Conservation (phyloP, 2,329 filamentous ascomycete species). For the Neonectria hederae region DNA sequence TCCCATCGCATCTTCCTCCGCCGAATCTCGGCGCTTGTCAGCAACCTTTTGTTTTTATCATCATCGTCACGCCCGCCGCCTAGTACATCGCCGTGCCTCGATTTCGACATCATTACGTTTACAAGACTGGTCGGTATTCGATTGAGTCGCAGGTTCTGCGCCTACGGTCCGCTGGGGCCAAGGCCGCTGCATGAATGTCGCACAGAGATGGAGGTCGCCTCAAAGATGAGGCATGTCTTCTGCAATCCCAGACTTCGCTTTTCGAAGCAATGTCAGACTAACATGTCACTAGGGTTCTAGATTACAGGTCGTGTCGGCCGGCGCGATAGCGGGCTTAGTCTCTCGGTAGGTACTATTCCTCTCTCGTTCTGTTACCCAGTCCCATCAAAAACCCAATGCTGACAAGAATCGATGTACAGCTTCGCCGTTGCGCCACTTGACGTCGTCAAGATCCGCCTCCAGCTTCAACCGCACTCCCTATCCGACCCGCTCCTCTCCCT, state of each 20-base stretch:
- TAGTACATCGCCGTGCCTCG: no score
- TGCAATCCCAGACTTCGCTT: neutral
- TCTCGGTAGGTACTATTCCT: constrained; percentile 80
- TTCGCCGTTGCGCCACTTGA: constrained; percentile 96
- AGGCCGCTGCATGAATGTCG: constrained; percentile 48
- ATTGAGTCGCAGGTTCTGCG: constrained; percentile 34
- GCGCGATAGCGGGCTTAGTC: constrained; percentile 79
- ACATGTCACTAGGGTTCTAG: constrained; percentile 58
- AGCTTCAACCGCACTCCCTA: constrained; percentile 88
- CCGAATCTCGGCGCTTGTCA: constrained; percentile 29
- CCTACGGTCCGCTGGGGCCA: constrained; percentile 29
- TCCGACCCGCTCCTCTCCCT: constrained; percentile 75
- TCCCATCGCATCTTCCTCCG: constrained; percentile 21
- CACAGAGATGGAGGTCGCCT: constrained; percentile 53
- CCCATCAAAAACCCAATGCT: constrained; percentile 13
- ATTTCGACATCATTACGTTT: neutral
- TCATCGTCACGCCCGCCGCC: neutral
- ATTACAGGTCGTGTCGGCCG: constrained; percentile 65
- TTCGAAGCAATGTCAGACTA: constrained; percentile 7
- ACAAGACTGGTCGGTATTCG: neutral
- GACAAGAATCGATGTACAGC: constrained; percentile 53
- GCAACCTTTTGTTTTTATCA: constrained; percentile 46
- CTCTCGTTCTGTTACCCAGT: neutral
- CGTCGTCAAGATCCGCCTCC: constrained; percentile 96
- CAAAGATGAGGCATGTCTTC: constrained; percentile 64